These are phyloP conservation scores for Paecilomyces formosus DNA, from an alignment of 2,329 filamentous ascomycete species.

Conservation along the genomic window DNA sequence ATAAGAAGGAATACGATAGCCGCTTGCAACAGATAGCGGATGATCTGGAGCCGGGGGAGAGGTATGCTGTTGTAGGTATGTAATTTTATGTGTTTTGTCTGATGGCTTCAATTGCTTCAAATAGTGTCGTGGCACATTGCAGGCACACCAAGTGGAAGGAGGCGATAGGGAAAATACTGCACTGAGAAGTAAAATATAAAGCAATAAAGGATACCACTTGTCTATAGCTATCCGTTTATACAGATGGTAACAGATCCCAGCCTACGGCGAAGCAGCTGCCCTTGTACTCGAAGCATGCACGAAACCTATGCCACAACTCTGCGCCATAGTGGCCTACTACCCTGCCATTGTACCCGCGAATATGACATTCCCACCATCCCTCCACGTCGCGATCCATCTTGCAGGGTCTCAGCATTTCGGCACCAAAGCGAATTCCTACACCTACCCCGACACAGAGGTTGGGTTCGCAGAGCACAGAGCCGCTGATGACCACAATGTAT, in stretches of 20 bases:
- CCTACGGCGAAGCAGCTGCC: constrained; percentile 52
- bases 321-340: constrained; percentile 54
- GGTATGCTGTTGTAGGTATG: constrained; percentile 54
- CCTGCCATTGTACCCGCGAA: constrained; percentile 32
- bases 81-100: background rate
- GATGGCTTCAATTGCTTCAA: background rate
- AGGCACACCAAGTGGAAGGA: background rate
- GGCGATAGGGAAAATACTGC: background rate
- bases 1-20: constrained; percentile 41
- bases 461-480: constrained; percentile 59
- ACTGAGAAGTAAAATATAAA: background rate
- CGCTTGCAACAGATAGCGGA: constrained; percentile 45
- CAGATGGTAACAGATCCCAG: constrained; percentile 24
- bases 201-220: no score
- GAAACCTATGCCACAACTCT: constrained; percentile 50
- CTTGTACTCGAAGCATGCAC: constrained; percentile 49
- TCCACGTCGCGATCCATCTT: constrained; percentile 50
- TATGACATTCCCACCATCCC: constrained; percentile 16
- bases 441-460: constrained; percentile 46
- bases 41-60: constrained; percentile 46
- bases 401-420: constrained; percentile 39
- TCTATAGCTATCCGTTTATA: background rate
- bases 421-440: constrained; percentile 32
- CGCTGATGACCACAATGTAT: constrained; percentile 29
- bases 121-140: background rate